phyloP scores from a whole-genome alignment of 2,329 filamentous ascomycete genomes.

The Colletotrichum sp. region DNA sequence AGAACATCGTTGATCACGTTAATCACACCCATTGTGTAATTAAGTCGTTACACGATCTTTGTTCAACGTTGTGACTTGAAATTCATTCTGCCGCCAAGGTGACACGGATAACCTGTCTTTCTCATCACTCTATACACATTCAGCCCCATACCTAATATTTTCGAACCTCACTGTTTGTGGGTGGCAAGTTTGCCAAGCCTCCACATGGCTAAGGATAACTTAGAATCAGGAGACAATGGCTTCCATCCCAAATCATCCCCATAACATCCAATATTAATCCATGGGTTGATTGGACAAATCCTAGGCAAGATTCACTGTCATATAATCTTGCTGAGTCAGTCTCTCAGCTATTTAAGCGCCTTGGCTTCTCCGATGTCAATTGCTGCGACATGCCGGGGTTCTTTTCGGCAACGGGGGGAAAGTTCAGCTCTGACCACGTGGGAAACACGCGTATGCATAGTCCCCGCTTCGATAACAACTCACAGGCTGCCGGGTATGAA shows the following conservation, averaged over 20 bases:
- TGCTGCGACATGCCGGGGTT: not conserved
- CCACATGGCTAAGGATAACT: not conserved
- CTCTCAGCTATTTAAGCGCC: not conserved
- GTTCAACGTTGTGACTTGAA: not conserved
- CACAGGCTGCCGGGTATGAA: not conserved
- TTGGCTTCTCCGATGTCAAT: not conserved
- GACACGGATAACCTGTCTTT: not conserved
- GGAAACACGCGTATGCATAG: not conserved
- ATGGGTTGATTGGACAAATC: not conserved
- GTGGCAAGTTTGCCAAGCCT: not conserved
- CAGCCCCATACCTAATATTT: not conserved
- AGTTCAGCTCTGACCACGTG: not conserved
- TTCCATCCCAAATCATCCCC: not conserved
- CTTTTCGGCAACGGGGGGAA: not conserved
- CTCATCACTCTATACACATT: not conserved
- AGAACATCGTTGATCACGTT: not conserved
- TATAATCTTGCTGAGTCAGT: not conserved
- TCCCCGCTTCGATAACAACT: not conserved
- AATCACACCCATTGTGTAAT: not conserved
- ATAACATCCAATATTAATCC: not conserved
- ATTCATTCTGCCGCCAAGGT: accelerated
- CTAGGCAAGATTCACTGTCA: not conserved
- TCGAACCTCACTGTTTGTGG: not conserved
- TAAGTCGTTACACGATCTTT: not conserved
- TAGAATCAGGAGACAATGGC: not conserved